Conservation (phyloP, 176 grass and related monocot species). For the Thalia dealbata region DNA sequence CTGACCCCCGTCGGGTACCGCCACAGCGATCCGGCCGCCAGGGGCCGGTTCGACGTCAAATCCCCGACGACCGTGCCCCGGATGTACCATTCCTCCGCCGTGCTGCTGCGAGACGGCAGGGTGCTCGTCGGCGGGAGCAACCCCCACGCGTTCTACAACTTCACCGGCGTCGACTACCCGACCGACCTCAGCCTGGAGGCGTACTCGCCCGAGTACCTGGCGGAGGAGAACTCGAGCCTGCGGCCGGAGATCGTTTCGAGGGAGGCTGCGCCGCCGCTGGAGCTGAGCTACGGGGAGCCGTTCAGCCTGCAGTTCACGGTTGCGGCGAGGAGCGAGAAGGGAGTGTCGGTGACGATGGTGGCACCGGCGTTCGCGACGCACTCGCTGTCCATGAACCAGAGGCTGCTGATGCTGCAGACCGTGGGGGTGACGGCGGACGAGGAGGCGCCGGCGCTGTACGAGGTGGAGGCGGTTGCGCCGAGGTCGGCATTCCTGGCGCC, state of each 20-base stretch:
- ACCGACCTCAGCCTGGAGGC: conserved; percentile 1
- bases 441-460: neutral
- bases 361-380: conserved; percentile 1
- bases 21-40: neutral
- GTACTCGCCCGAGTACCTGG: neutral
- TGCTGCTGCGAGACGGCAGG: conserved; percentile 1
- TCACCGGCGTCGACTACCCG: neutral
- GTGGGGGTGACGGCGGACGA: neutral
- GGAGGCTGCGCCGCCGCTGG: neutral
- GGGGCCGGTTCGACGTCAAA: neutral
- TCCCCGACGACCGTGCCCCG: neutral
- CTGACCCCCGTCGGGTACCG: neutral
- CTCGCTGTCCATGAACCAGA: conserved; percentile 7
- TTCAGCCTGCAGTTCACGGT: neutral
- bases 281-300: neutral
- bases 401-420: neutral
- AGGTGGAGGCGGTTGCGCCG: neutral
- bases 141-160: conserved; percentile 2
- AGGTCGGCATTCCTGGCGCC: neutral
- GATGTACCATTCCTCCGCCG: neutral
- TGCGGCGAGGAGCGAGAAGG: neutral
- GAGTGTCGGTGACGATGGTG: neutral
- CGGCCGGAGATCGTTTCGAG: neutral
- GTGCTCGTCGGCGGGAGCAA: conserved; percentile 10
- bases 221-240: neutral